Base-by-base conservation (phyloP, 805 yeast species). In the Cyberlindnera samutprakarnensis region DNA sequence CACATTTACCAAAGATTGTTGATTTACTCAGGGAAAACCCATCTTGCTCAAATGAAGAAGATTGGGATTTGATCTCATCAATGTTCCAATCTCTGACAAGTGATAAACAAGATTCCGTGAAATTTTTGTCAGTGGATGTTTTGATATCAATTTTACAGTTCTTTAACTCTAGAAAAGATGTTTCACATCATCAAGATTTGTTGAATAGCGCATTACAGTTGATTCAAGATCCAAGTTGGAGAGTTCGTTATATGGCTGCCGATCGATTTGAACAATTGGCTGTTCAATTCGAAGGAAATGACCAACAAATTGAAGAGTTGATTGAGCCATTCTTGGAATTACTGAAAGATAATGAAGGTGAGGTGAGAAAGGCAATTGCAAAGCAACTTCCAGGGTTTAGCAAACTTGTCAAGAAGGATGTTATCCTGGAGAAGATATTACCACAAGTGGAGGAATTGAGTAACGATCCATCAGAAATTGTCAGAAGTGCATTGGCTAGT, bases 221-320 rank as follows among this genome's bases (percentile, higher is more conserved):
- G 44, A 78, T 85, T 37, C 72, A 69, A 42, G 98, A 92, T 62
- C 86, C 84, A 59, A 81, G 94, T 51, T 92, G 99, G 99, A 78
- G 98, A 59, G 97, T 92, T 36, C 78, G 98, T 51, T 92, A 90
- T 61, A 87, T 92, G 78, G 94, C 95, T 21, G 95, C 96, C n/a
- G 96, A 90, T 55, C 72, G 87, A 48, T 88, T 87, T 52, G 84
- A 78, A 46, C 64, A 67, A 41, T 70, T 92, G 38, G 85, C 94
- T 2, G 46, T 61, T 13, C 76, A 75, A 43, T 78, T 88, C 50
- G 65, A 67, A 44, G 65, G 68, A 39, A 67, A 72, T 30, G 73
- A 70, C 24, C 61, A 66, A 19, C 79, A 76, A 42, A 64, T 74
- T 36, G 48, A 54, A 38, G 63, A 61, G 43, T 65, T 78, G 49